Conservation (phyloP, 192 early-diverging fungal genomes). For the Coemansia asiatica region DNA sequence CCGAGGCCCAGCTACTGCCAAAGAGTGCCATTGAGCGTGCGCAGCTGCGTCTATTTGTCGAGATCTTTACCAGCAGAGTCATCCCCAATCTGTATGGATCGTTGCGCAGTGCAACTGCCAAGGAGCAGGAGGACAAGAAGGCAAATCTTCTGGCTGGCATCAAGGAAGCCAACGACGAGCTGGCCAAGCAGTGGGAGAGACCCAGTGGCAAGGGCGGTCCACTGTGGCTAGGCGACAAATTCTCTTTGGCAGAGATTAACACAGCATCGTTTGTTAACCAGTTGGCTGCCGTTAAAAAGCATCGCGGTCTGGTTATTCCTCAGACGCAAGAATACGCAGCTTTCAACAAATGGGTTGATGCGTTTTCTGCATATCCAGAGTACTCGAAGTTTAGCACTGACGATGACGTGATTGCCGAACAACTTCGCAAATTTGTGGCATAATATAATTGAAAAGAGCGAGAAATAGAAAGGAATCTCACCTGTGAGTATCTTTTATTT, state of each 20-base stretch:
- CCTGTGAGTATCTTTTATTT: too few relatives aligned
- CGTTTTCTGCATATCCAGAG: neutral
- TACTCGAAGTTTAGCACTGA: neutral
- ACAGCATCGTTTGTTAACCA: slow-evolving; percentile 5
- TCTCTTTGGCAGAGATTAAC: slow-evolving; percentile 12
- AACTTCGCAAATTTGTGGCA: neutral
- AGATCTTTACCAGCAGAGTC: slow-evolving; percentile 18
- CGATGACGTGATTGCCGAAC: slow-evolving; percentile 1
- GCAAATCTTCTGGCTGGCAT: slow-evolving; percentile 18
- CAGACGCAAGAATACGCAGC: slow-evolving; percentile 9
- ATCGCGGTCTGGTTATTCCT: slow-evolving; percentile 4
- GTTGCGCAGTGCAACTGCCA: slow-evolving; percentile 8
- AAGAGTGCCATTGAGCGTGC: slow-evolving; percentile 31
- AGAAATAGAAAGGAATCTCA: too few relatives aligned
- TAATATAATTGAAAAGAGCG: too few relatives aligned
- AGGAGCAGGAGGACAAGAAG: slow-evolving; percentile 23
- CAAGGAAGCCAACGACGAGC: slow-evolving; percentile 21
- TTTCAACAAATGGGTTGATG: slow-evolving; percentile 6
- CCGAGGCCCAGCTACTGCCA: slow-evolving; percentile 50
- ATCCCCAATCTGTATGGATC: slow-evolving; percentile 21
- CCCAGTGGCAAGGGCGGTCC: neutral
- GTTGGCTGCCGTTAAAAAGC: neutral
- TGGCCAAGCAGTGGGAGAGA: slow-evolving; percentile 30
- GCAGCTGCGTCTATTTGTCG: slow-evolving; percentile 46
- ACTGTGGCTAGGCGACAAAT: slow-evolving; percentile 4